Evolutionary conservation across 345 rosid genomes (phyloP), one percentile per base, ranked within the genome.

Genomic region (Populus tremula): DNA sequence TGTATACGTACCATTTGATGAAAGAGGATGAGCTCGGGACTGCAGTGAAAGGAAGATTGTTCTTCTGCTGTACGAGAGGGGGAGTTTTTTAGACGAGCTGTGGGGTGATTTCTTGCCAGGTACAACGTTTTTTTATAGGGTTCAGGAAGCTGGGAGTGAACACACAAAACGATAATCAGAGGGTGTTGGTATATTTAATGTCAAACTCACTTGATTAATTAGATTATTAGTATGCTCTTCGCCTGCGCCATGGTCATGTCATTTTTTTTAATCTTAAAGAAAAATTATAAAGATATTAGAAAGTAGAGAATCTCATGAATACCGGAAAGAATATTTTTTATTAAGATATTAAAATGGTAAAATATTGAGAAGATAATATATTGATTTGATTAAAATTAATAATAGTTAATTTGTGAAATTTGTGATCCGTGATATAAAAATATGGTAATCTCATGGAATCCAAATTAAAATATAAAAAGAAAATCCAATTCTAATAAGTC

Each of bases 1-100:
- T 35, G 35, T 3, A 9, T 17, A 36, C 70, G 70, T 67, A 67
- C 70, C 70, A 67, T 67, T 67, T 67, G 70, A 67, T 67, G n/a
- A 18, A 39, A 31, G 36, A 65, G 20, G 36, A 25, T 18, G 11
- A 20, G 18, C 59, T 20, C 20, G 59, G n/a, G 6, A 8, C 63
- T 9, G 3, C 29, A 56, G 63, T 2, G 43, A 33, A 67, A 35
- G 25, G 39, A 67, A n/a, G 70, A 20, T 2, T 10, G 45, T 16
- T 35, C 41, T 67, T 67, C 63, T n/a, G 14, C 29, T 56, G 25
- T 4, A 14, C 4, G 29, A 56, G 63, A 20, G 59, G 1, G 13
- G n/a, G 63, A 23, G 62, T 0, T 23, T 9, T 53, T 20, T 5
- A n/a, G 63, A n/a, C 4, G 63, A n/a, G 27, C 13, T 10, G 63